Evolutionary conservation across 371 early-diverging fungal species (phyloP).

Genomic region (Agmasoma carcini): DNA sequence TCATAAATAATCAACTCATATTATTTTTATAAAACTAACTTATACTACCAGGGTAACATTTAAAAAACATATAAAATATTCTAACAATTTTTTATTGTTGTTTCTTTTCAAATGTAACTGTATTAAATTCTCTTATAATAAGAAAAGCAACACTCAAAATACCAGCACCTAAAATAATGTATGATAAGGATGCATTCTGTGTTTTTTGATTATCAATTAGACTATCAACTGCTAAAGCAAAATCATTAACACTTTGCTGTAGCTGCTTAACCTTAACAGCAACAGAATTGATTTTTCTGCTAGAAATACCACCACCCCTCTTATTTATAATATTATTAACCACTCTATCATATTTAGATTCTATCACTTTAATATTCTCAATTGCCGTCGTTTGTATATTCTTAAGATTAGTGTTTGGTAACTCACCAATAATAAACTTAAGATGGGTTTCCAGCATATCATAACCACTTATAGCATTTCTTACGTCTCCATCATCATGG

Average conservation of each 20-base stretch:
- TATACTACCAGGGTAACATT: too few relatives aligned
- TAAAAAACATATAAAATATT: too few relatives aligned
- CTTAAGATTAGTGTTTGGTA: constrained; percentile 29
- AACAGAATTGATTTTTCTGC: constrained; percentile 19
- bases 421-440: constrained; percentile 44
- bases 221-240: neutral
- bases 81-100: too few relatives aligned
- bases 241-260: constrained; percentile 1
- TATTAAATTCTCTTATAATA: too few relatives aligned
- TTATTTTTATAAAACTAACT: too few relatives aligned
- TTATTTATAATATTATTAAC: neutral
- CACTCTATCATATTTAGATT: constrained; percentile 32
- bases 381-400: constrained; percentile 27
- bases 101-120: too few relatives aligned
- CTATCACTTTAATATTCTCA: constrained; percentile 28
- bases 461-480: constrained; percentile 45
- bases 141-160: too few relatives aligned
- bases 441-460: constrained; percentile 41
- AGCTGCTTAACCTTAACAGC: constrained; percentile 14
- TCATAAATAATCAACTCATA: too few relatives aligned
- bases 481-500: constrained; percentile 37
- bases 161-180: too few relatives aligned
- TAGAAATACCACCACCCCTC: neutral
- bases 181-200: too few relatives aligned
- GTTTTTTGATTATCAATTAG: too few relatives aligned